Evolutionary conservation across 2,329 filamentous ascomycete genomes (phyloP).

Genomic region (Calonectria leucothoes): DNA sequence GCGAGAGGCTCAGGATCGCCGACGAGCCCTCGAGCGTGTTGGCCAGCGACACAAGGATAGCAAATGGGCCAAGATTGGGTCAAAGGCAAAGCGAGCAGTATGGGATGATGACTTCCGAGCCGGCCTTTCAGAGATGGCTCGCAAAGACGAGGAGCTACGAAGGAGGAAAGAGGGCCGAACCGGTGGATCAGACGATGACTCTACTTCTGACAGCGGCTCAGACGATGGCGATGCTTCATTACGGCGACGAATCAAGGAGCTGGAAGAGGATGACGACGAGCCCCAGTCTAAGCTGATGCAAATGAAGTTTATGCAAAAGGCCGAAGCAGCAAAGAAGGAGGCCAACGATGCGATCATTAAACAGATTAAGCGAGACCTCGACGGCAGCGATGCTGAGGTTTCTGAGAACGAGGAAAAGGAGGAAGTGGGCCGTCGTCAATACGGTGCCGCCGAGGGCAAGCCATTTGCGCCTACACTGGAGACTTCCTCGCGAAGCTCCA

Average conservation of each 20-base stretch:
- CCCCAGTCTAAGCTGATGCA: slow-evolving; percentile 77
- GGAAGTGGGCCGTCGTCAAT: slow-evolving; percentile 77
- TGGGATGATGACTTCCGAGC: slow-evolving; percentile 91
- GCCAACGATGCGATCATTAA: slow-evolving; percentile 83
- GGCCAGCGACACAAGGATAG: slow-evolving; percentile 87
- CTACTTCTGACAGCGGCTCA: slow-evolving; percentile 66
- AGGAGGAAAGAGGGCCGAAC: slow-evolving; percentile 80
- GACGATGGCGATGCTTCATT: slow-evolving; percentile 68
- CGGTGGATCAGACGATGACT: slow-evolving; percentile 60
- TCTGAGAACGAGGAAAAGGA: slow-evolving; percentile 64
- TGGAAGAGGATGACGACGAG: slow-evolving; percentile 59
- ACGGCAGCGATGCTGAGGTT: slow-evolving; percentile 66
- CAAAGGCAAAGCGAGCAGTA: slow-evolving; percentile 80
- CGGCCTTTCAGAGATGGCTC: slow-evolving; percentile 83
- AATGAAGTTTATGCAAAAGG: slow-evolving; percentile 96
- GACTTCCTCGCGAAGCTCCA: slow-evolving; percentile 42
- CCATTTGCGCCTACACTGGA: slow-evolving; percentile 46
- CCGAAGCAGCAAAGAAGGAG: slow-evolving; percentile 81
- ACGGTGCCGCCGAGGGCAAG: slow-evolving; percentile 62
- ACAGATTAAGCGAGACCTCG: slow-evolving; percentile 78
- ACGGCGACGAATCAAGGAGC: slow-evolving; percentile 57
- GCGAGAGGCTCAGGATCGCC: slow-evolving; percentile 74
- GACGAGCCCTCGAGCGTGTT: slow-evolving; percentile 86
- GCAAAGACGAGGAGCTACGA: slow-evolving; percentile 84
- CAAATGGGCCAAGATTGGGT: slow-evolving; percentile 90